Conservation (phyloP, 441 rosid genomes). For the Erodium chrysanthum region DNA sequence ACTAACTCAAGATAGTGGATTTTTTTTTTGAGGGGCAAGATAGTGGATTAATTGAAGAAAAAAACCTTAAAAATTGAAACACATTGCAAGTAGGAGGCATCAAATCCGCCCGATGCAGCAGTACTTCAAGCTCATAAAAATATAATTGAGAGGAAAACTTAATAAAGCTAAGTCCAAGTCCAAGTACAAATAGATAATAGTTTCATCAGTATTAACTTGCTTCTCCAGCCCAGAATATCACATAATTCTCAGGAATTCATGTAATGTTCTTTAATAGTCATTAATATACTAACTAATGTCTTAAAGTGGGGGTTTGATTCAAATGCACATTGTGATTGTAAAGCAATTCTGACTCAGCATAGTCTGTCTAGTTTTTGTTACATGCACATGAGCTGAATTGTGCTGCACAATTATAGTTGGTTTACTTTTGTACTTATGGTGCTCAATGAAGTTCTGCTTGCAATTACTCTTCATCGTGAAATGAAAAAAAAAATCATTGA, state of each 20-base stretch:
- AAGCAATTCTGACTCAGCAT: not conserved
- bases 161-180: not conserved
- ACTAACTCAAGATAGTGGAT: not conserved
- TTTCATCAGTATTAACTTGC: not conserved
- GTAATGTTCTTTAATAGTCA: not conserved
- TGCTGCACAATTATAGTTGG: not conserved
- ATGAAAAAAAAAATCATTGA: not conserved
- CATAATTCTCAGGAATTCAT: not conserved
- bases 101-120: not conserved
- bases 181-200: not conserved
- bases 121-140: not conserved
- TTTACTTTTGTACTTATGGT: not conserved
- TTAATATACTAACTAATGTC: not conserved
- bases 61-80: not conserved
- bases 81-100: not conserved
- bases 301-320: not conserved
- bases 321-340: not conserved
- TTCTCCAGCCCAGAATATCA: not conserved
- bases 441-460: not conserved
- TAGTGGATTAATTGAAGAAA: not conserved
- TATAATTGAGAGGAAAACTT: constrained; percentile 1
- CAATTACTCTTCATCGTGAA: not conserved
- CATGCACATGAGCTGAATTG: not conserved
- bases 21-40: too few species aligned
- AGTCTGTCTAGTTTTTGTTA: not conserved